A percentile compares a stretch with the other conserved stretches of the same genome.
phyloP scores from a whole-genome alignment of 202 grass and related monocot species.

The Eragrostis tef region DNA sequence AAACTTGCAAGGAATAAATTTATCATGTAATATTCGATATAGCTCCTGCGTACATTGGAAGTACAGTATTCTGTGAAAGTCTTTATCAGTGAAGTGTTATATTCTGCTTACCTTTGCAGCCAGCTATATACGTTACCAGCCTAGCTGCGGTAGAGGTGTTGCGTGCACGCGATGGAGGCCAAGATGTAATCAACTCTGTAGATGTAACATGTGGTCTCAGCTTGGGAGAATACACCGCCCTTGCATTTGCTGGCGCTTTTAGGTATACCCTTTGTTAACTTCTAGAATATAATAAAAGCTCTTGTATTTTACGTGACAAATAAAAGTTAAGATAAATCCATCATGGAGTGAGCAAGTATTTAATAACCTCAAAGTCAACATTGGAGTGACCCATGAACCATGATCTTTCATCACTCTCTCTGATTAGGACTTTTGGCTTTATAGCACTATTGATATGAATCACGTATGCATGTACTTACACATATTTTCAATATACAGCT shows the following conservation, averaged over 20 bases:
- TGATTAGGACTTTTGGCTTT: neutral
- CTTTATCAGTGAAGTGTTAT: neutral
- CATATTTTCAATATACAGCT: conserved; percentile 58
- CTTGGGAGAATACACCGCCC: conserved; percentile 92
- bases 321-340: too few species aligned
- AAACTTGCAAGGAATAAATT: neutral
- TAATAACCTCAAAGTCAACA: neutral
- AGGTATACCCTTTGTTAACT: conserved; percentile 58
- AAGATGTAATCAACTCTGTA: conserved; percentile 73
- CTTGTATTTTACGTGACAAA: conserved; percentile 3
- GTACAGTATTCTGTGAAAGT: neutral
- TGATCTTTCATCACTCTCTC: neutral
- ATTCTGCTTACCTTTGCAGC: conserved; percentile 64
- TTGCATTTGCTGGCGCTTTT: conserved; percentile 95
- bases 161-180: conserved; percentile 67
- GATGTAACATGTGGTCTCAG: conserved; percentile 96
- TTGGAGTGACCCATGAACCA: neutral
- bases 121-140: conserved; percentile 89
- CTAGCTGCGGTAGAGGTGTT: conserved; percentile 90
- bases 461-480: conserved; percentile 20
- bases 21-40: neutral
- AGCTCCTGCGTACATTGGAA: neutral
- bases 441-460: neutral
- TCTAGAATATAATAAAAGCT: conserved; percentile 11
- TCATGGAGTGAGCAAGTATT: neutral